phyloP scores from a whole-genome alignment of 148 eudicot genomes.

The Nepenthes gracilis region DNA sequence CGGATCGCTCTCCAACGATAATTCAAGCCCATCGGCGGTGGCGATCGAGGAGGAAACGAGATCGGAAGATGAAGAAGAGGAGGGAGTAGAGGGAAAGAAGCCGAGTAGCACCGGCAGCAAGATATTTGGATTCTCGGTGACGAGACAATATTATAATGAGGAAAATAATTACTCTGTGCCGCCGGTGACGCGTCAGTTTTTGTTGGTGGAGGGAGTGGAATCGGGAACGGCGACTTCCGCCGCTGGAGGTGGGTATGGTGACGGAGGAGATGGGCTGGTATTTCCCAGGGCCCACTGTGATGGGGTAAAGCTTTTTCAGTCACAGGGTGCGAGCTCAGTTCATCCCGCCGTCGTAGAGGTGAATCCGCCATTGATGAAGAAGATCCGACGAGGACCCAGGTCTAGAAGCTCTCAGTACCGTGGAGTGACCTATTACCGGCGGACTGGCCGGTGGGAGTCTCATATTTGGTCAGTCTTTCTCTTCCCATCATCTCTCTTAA shows the following conservation, averaged over 20 bases:
- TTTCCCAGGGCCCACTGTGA: slow-evolving; percentile 79
- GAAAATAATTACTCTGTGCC: background rate
- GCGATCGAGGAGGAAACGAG: slow-evolving; percentile 12
- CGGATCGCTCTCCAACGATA: slow-evolving; percentile 35
- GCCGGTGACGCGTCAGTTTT: slow-evolving; percentile 82
- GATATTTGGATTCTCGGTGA: slow-evolving; percentile 61
- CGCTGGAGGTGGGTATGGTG: background rate
- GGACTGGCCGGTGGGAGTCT: slow-evolving; percentile 99
- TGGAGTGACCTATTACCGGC: slow-evolving; percentile 86
- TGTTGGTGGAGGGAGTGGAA: slow-evolving; percentile 43
- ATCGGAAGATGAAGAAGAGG: slow-evolving; percentile 11
- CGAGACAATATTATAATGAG: background rate
- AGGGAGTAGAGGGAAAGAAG: slow-evolving; percentile 3
- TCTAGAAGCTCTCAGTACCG: slow-evolving; percentile 90
- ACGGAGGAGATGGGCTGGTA: background rate
- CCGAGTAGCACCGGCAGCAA: slow-evolving; percentile 7
- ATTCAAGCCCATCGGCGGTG: slow-evolving; percentile 66
- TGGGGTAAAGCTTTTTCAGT: slow-evolving; percentile 52
- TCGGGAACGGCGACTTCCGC: slow-evolving; percentile 6
- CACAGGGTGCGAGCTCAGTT: slow-evolving; percentile 12
- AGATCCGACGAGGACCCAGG: slow-evolving; percentile 90
- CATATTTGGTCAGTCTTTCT: slow-evolving; percentile 55
- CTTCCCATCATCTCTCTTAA: background rate
- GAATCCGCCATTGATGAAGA: slow-evolving; percentile 35
- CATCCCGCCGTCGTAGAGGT: slow-evolving; percentile 8